Evolutionary conservation across 441 rosid genomes (phyloP), one percentile per base, ranked within the genome.

Genomic region (Croton laevigatus): DNA sequence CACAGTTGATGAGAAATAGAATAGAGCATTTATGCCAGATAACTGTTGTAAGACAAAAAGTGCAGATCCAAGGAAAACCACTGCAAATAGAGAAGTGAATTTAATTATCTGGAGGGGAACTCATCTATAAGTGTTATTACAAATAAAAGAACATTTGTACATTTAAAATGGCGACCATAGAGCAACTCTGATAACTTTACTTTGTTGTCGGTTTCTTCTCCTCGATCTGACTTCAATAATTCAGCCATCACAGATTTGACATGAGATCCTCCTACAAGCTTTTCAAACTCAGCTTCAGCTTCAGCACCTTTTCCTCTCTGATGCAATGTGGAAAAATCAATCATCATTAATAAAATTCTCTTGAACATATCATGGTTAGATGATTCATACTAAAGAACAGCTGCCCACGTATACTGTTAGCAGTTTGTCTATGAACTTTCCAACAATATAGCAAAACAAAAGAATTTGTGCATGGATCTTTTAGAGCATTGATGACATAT

Each of bases 21-120:
- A 91, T 63, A 89, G 83, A 73, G 94, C 94, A 77, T 89, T 88
- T 87, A 94, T 94, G 74, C 98, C 98, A 78, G 98, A 94, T 75
- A 94, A 91, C 87, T 94, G 97, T 88, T 94, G 98, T 80, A 94
- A 88, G 85, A 91, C 96, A 89, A 88, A 94, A 77, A 94, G 98
- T 81, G 90, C 81, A 81, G 96, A 88, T 70, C 98, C 98, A 88
- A 91, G 88, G 85, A 84, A 93, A 87, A 93, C 91, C 83, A 93
- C 97, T 93, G 97, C 97, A 88, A 85, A 89, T 81, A 80, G 80
- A 87, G 74, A 66, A 20, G 68, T 70, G 67, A 69, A 17, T 59
- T 59, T 59, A 74, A 71, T 77, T 49, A 48, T 71, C 27, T 13
- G 70, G 51, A 71, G 59, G 38, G 57, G 42, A 71, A 64, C 44